Base-by-base conservation (phyloP, 2,329 filamentous ascomycete species). In the Colletotrichum sp. region DNA sequence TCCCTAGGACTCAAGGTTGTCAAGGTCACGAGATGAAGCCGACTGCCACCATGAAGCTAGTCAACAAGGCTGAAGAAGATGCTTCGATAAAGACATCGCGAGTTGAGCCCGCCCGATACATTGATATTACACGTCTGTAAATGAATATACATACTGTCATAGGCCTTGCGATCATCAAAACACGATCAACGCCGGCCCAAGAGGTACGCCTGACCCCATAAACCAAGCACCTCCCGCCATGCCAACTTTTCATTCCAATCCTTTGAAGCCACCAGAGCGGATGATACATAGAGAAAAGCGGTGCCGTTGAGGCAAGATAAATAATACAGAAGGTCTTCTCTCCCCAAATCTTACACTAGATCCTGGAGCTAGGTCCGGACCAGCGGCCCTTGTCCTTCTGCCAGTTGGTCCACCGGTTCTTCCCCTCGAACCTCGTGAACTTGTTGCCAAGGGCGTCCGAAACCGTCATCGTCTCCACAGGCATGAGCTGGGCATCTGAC, bases 381-480 rank as follows among this genome's bases (percentile, higher is more conserved):
- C 77, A 57, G 16, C 77, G 69, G 28, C 75, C 75, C 70, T 78
- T 78, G 4, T 72, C 65, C 49, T 75, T 77, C 64, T 76, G 76
- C 77, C 76, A 78, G 26, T 36, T 55, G n/a, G 60, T 57, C 77
- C 76, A 77, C 21, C 63, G 57, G 21, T 18, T 75, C 64, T 78
- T 77, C 3, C 59, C 65, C 18, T 72, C 64, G 34, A 74, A 77
- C n/a, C 34, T 67, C 26, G 71, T 64, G n/a, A 78, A 78, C 66
- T 63, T 75, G 30, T 34, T 67, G 16, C 44, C 21, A 7, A 86
- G 77, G 4, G 84, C 82, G 60, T 86, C 85, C 3, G 83, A 79
- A 8, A 87, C 81, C 1, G 81, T 84, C 57, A 85, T 81, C 5
- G 83, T 82, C 4, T 83, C 82, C 79, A 85, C 83, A 2, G 83